phyloP scores from a whole-genome alignment of 148 eudicot genomes.

The Chenopodium suecicum region DNA sequence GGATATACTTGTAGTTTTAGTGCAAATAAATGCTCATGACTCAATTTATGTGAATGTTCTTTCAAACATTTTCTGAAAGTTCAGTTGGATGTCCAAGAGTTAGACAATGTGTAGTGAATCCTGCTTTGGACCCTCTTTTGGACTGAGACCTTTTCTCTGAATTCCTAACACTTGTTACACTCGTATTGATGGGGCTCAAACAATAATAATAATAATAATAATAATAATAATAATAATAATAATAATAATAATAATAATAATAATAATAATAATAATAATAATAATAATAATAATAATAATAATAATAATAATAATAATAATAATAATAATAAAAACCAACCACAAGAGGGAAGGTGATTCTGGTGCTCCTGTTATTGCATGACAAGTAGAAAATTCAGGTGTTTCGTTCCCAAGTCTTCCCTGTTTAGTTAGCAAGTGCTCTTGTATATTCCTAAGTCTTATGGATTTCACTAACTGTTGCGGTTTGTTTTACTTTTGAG shows the following conservation, averaged over 20 bases:
- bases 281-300: too few species aligned
- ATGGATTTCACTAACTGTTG: neutral
- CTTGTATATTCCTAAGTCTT: neutral
- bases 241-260: too few species aligned
- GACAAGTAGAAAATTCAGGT: neutral
- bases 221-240: too few species aligned
- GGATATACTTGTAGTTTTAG: neutral
- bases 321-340: too few species aligned
- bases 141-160: neutral
- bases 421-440: neutral
- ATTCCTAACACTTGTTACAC: neutral
- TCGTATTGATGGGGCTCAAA: neutral
- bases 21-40: neutral
- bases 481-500: neutral
- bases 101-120: neutral
- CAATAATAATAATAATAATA: too few species aligned
- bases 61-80: neutral
- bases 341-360: neutral
- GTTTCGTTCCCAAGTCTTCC: neutral
- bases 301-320: too few species aligned
- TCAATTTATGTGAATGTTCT: neutral
- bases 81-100: neutral
- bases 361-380: neutral
- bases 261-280: too few species aligned
- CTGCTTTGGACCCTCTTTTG: neutral